Evolutionary conservation across 345 rosid genomes (phyloP).

Genomic region (Salix dunnii): DNA sequence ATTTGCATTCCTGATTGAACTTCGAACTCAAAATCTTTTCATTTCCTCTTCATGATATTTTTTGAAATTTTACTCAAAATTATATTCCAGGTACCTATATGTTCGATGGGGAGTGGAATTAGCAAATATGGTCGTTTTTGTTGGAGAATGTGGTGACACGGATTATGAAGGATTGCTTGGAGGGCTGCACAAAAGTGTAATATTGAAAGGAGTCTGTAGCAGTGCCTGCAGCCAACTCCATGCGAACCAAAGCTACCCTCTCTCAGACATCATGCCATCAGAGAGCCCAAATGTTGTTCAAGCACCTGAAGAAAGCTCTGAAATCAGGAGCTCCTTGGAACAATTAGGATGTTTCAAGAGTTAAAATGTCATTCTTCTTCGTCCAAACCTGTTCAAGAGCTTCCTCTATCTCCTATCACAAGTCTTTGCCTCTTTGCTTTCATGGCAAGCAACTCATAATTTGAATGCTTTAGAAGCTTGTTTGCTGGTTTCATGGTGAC

Average conservation of each 20-base stretch:
- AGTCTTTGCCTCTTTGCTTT: not conserved
- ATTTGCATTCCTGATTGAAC: not conserved
- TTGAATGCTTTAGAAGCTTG: not conserved
- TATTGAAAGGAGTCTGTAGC: constrained; percentile 67
- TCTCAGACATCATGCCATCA: constrained; percentile 65
- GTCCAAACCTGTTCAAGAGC: not conserved
- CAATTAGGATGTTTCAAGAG: constrained; percentile 37
- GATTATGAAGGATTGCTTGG: constrained; percentile 93
- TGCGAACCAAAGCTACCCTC: constrained; percentile 71
- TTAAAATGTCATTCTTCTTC: not conserved
- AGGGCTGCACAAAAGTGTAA: constrained; percentile 73
- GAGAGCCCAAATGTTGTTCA: constrained; percentile 66
- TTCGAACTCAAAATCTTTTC: not conserved
- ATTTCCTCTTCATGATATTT: not conserved
- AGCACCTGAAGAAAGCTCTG: constrained; percentile 39
- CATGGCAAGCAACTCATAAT: not conserved
- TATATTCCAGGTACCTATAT: constrained; percentile 62
- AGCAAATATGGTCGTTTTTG: constrained; percentile 79
- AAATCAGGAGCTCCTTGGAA: constrained; percentile 56
- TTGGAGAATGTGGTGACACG: constrained; percentile 89
- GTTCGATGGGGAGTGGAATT: constrained; percentile 92
- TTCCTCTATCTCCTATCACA: not conserved
- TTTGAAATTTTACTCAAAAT: not conserved
- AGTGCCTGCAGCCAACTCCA: constrained; percentile 50
- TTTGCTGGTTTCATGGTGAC: not conserved